phyloP scores from a whole-genome alignment of 83 land plant species.

The Thuja plicata region DNA sequence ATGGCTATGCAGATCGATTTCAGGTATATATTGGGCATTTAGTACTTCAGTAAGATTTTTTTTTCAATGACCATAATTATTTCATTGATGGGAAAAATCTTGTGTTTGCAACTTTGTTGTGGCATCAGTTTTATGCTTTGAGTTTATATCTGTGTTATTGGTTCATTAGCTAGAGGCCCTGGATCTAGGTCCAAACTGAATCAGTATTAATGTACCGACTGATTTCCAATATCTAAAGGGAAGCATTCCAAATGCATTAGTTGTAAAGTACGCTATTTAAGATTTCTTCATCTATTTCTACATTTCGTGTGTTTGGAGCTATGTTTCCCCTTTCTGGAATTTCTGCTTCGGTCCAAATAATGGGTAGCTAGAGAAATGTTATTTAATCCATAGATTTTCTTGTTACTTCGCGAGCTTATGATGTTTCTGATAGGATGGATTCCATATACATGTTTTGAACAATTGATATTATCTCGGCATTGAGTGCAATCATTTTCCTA shows the following conservation, averaged over 20 bases:
- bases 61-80: neutral
- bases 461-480: slow-evolving; percentile 86
- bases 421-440: too few relatives aligned
- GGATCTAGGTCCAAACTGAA: too few relatives aligned
- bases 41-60: neutral
- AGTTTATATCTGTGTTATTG: too few relatives aligned
- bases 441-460: too few relatives aligned
- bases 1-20: slow-evolving; percentile 87
- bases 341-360: neutral
- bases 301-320: neutral
- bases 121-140: too few relatives aligned
- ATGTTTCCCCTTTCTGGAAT: neutral
- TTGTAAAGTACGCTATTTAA: neutral
- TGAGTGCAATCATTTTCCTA: slow-evolving; percentile 85
- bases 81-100: neutral
- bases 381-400: neutral
- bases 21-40: slow-evolving; percentile 39
- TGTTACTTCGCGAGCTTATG: too few relatives aligned
- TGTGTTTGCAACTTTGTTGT: too few relatives aligned
- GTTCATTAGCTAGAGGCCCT: too few relatives aligned
- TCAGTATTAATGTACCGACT: neutral
- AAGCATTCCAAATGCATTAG: neutral
- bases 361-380: neutral
- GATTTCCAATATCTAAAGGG: neutral
- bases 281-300: slow-evolving; percentile 3